These are phyloP conservation scores for Schizosaccharomyces osmophilus DNA, from an alignment of 805 yeast genomes.

Conservation along the genomic window DNA sequence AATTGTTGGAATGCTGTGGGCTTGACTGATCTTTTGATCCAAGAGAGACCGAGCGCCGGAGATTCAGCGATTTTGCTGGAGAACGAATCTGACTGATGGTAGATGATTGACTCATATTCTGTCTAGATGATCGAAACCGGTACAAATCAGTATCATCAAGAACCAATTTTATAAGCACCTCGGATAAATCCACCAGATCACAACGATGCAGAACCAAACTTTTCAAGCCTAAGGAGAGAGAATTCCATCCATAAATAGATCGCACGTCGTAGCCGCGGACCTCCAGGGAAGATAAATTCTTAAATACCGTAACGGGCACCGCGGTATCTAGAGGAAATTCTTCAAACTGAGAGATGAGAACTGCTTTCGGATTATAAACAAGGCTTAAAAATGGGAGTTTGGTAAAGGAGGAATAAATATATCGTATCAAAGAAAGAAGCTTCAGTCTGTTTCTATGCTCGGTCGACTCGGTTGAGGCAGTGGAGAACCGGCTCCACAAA, in stretches of 20 bases:
- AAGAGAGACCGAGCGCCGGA: background rate
- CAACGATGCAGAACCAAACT: constrained; percentile 30
- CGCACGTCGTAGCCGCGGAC: constrained; percentile 36
- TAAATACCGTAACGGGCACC: constrained; percentile 37
- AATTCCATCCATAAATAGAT: constrained; percentile 42
- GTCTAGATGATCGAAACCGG: constrained; percentile 15
- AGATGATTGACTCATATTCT: background rate
- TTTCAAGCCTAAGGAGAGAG: constrained; percentile 27
- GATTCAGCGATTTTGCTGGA: background rate
- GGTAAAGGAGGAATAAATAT: constrained; percentile 37
- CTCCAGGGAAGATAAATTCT: constrained; percentile 37
- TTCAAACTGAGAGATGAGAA: constrained; percentile 34
- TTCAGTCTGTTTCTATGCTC: constrained; percentile 12
- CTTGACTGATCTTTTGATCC: background rate
- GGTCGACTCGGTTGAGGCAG: background rate
- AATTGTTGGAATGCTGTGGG: background rate
- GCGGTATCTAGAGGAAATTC: constrained; percentile 51
- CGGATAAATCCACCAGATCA: constrained; percentile 27
- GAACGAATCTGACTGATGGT: background rate
- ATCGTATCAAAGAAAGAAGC: constrained; percentile 14
- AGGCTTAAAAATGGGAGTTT: constrained; percentile 39
- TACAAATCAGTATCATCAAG: constrained; percentile 26
- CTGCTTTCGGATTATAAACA: constrained; percentile 34
- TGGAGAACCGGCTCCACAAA: constrained; percentile 14
- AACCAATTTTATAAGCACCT: constrained; percentile 23